A percentile compares a stretch with the other conserved stretches of the same genome.
Conservation (phyloP, 805 yeast genomes). For the Suhomyces pyralidae region DNA sequence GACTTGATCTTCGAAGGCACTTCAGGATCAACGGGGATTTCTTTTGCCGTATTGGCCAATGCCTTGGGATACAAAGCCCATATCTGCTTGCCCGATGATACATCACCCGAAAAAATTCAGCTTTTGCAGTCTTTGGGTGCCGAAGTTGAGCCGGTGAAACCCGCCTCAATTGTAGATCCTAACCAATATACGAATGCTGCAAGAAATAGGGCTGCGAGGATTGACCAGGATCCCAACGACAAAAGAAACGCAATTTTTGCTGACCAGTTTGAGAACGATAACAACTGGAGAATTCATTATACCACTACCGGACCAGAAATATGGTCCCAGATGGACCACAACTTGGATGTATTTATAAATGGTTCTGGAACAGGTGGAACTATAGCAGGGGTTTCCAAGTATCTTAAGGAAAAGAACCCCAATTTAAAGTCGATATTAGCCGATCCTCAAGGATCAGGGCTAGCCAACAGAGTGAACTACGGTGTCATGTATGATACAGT, state of each 20-base stretch:
- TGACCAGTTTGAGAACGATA: slow-evolving; percentile 91
- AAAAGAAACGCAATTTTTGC: slow-evolving; percentile 73
- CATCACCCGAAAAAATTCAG: slow-evolving; percentile 77
- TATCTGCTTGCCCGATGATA: slow-evolving; percentile 93
- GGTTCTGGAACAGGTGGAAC: slow-evolving; percentile 88
- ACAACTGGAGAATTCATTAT: slow-evolving; percentile 85
- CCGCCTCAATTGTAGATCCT: slow-evolving; percentile 94
- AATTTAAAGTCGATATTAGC: slow-evolving; percentile 62
- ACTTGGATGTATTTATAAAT: slow-evolving; percentile 72
- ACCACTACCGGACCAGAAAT: slow-evolving; percentile 90
- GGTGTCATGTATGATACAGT: slow-evolving; percentile 93
- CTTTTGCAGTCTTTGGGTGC: slow-evolving; percentile 78
- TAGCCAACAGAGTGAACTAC: slow-evolving; percentile 74
- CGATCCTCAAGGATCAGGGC: slow-evolving; percentile 95
- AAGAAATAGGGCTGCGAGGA: slow-evolving; percentile 55
- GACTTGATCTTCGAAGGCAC: slow-evolving; percentile 92
- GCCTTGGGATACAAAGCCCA: slow-evolving; percentile 87
- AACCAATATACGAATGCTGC: slow-evolving; percentile 92
- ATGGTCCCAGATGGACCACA: slow-evolving; percentile 63
- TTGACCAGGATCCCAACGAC: slow-evolving; percentile 39
- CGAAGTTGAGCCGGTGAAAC: slow-evolving; percentile 76
- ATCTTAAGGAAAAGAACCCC: slow-evolving; percentile 43
- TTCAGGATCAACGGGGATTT: slow-evolving; percentile 94
- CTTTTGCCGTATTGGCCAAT: slow-evolving; percentile 85
- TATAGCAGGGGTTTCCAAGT: slow-evolving; percentile 24